Conservation (phyloP, 2,329 filamentous ascomycete species). For the Emmonsia crescens region DNA sequence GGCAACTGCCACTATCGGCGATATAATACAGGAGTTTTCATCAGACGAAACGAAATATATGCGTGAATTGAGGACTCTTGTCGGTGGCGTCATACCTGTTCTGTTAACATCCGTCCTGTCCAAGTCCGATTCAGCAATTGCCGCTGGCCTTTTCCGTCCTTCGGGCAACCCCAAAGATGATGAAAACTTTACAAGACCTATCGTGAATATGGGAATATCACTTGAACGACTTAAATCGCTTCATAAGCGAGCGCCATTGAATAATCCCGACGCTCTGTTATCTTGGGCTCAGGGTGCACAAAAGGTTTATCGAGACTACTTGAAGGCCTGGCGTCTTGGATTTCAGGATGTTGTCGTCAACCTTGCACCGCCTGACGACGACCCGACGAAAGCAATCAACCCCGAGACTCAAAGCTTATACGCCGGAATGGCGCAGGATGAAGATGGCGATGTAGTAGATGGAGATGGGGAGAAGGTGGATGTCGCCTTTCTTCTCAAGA, state of each 20-base stretch:
- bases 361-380: constrained; percentile 64
- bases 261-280: constrained; percentile 60
- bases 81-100: constrained; percentile 91
- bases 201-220: constrained; percentile 86
- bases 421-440: constrained; percentile 46
- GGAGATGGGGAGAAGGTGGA: constrained; percentile 81
- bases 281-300: constrained; percentile 71
- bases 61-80: constrained; percentile 81
- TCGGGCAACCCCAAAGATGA: constrained; percentile 45
- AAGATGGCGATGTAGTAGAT: constrained; percentile 52
- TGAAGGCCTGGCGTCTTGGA: constrained; percentile 79
- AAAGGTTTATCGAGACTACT: constrained; percentile 72
- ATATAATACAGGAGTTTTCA: constrained; percentile 67
- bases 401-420: constrained; percentile 41
- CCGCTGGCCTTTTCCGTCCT: constrained; percentile 57
- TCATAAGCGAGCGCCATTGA: constrained; percentile 68
- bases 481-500: constrained; percentile 83
- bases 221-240: constrained; percentile 72
- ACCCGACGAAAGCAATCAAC: constrained; percentile 31
- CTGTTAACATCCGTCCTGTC: constrained; percentile 75
- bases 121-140: constrained; percentile 53
- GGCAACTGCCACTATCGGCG: constrained; percentile 57
- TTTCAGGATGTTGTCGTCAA: constrained; percentile 95
- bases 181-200: constrained; percentile 64
- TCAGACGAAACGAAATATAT: constrained; percentile 81